Conservation (phyloP, 345 rosid genomes). For the Cardamine occulta region DNA sequence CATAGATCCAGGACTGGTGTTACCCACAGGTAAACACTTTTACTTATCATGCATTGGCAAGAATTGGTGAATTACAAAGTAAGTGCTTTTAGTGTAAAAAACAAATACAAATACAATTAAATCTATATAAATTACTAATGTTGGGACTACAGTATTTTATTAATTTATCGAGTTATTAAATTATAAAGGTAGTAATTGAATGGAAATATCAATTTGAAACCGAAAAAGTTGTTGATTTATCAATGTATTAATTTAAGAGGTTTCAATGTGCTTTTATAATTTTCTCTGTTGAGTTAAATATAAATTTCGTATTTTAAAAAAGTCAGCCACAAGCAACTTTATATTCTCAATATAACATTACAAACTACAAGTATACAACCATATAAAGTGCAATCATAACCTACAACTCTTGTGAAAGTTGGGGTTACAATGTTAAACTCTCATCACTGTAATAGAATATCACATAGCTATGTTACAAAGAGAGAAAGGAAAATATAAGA, state of each 20-base stretch:
- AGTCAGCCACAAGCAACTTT: neutral
- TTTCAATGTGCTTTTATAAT: too few species aligned
- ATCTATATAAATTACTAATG: too few species aligned
- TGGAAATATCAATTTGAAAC: neutral
- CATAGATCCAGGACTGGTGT: conserved; percentile 79
- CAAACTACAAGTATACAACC: neutral
- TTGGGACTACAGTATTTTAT: neutral
- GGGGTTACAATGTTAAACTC: neutral
- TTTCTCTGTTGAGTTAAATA: neutral
- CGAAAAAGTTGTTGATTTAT: neutral
- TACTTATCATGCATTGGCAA: neutral
- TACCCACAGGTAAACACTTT: conserved; percentile 53
- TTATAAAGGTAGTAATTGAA: neutral
- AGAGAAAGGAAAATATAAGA: neutral
- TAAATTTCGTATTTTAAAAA: neutral
- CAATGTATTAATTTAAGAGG: neutral
- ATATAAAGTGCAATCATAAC: neutral
- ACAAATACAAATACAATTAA: neutral
- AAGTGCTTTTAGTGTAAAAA: neutral
- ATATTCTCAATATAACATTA: neutral
- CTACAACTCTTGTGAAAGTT: neutral
- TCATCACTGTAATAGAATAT: neutral
- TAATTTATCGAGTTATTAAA: too few species aligned
- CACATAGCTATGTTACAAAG: neutral
- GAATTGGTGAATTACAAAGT: neutral